Base-by-base conservation (phyloP, 306 rosid genomes). In the Datisca glomerata region DNA sequence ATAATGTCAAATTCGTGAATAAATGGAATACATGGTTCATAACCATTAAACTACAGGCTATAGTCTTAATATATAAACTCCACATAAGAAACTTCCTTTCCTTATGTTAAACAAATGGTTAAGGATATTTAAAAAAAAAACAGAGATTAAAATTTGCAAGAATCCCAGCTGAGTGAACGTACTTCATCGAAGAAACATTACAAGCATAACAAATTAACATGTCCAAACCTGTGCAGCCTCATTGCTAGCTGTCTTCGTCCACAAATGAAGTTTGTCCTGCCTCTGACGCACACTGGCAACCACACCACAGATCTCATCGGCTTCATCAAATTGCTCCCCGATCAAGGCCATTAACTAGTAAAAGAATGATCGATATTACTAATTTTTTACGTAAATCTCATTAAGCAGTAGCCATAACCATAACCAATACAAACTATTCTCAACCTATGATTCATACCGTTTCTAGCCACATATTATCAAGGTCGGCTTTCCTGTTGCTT, bases 161-260 rank as follows among this genome's bases (percentile, higher is more conserved):
- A n/a, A n/a, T n/a, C n/a, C n/a, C n/a, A n/a, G n/a, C n/a, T n/a
- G n/a, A n/a, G n/a, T n/a, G n/a, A n/a, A n/a, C n/a, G n/a, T n/a
- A n/a, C n/a, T n/a, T n/a, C n/a, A n/a, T n/a, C n/a, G n/a, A n/a
- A n/a, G n/a, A n/a, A n/a, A n/a, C n/a, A n/a, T n/a, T n/a, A n/a
- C 3, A 12, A 27, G 20, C 3, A 45, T 18, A 25, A 18, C 14
- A 8, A 14, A 22, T n/a, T n/a, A 41, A 45, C 0, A 13, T 9
- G 12, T 29, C 5, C 56, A 47, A 42, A 91, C 98, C 98, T 91
- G 98, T 5, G 60, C 83, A 64, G 98, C 83, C 63, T 91, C 98
- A 19, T 91, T 91, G 13, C 96, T 73, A 7, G 98, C 98, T 17
- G 80, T 78, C 69, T 68, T 91, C 12, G 98, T 91, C 98, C 98